Percentiles rank a stretch among this genome's conserved stretches.
These are phyloP conservation scores for Magnolia kwangsiensis DNA, from an alignment of 164 flowering plant genomes.

Conservation along the genomic window DNA sequence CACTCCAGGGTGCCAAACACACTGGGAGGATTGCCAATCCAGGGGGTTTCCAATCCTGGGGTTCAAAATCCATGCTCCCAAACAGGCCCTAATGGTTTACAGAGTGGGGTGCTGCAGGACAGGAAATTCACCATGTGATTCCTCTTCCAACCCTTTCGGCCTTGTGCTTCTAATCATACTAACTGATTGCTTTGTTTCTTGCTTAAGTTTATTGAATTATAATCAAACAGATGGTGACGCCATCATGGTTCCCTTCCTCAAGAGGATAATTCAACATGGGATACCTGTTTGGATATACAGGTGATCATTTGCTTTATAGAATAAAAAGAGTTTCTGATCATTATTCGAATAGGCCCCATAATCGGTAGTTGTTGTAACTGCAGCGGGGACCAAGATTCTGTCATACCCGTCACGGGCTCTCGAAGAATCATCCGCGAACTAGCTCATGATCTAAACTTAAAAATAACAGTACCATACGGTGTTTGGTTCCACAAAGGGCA, in stretches of 20 bases:
- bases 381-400: constrained; percentile 98
- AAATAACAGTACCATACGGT: constrained; percentile 78
- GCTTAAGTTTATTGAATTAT: constrained; percentile 36
- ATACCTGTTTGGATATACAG: constrained; percentile 91
- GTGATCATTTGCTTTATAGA: constrained; percentile 25
- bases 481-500: constrained; percentile 93
- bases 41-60: no score
- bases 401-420: constrained; percentile 78
- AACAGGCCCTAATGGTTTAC: no score
- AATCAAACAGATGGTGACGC: constrained; percentile 57
- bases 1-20: no score
- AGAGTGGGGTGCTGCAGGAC: no score
- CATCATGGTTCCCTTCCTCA: constrained; percentile 74
- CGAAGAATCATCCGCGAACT: constrained; percentile 81
- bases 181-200: background rate
- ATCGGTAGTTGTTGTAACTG: constrained; percentile 12
- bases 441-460: constrained; percentile 63
- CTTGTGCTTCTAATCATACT: background rate
- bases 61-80: no score
- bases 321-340: no score
- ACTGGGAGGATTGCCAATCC: no score
- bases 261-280: constrained; percentile 44
- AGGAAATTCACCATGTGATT: no score
- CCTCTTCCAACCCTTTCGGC: no score
- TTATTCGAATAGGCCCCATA: background rate